Conservation (phyloP, 1,284 basidiomycete species). For the Puccinia coronata region DNA sequence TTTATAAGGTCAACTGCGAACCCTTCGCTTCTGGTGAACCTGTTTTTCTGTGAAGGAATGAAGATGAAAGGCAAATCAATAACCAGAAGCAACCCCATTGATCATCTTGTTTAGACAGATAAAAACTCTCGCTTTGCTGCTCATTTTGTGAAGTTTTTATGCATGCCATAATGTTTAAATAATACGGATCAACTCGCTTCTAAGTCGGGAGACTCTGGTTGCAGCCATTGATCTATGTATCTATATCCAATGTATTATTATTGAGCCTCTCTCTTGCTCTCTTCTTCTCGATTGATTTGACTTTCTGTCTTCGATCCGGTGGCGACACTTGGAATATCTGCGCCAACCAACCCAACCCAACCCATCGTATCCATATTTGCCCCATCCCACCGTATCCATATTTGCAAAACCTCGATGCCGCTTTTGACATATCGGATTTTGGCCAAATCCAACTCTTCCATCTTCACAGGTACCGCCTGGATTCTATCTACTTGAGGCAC, state of each 20-base stretch:
- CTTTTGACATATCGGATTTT: constrained; percentile 23
- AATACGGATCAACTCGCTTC: no score
- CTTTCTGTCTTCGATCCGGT: neutral
- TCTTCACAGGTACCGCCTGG: neutral
- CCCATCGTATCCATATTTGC: no score
- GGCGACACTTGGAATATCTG: neutral
- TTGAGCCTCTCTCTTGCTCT: neutral
- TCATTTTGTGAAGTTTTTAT: neutral
- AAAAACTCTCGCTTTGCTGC: neutral
- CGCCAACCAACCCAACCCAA: neutral
- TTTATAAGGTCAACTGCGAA: no score
- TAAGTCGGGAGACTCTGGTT: neutral
- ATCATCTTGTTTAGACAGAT: no score
- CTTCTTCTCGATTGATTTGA: neutral
- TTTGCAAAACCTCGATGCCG: constrained; percentile 15
- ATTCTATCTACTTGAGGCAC: constrained; percentile 52
- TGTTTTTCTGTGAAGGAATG: no score
- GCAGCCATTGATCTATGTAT: neutral
- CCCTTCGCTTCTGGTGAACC: no score
- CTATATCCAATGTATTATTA: neutral
- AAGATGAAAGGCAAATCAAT: no score
- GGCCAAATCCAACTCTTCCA: constrained; percentile 23
- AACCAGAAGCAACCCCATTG: no score
- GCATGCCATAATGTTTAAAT: neutral
- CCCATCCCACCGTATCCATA: no score